Evolutionary conservation across 1,139 yeast species (phyloP), one percentile per base, ranked within the genome.

Genomic region (Kodamaea suecica): DNA sequence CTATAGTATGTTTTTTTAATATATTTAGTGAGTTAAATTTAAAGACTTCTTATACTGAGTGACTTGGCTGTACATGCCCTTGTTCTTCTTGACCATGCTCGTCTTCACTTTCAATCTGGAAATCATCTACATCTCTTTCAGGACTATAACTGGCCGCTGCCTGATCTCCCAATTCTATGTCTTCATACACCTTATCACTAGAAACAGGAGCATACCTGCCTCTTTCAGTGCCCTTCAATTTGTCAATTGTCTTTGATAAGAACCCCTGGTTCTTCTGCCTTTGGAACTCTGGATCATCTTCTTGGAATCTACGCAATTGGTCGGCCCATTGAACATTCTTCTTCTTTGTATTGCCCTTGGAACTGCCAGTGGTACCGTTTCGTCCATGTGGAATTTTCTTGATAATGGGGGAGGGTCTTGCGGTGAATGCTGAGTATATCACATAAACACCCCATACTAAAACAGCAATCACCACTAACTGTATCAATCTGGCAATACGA

Each of bases 311-410:
- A 38, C 69, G 49, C 37, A 70, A 50, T 49, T 73, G 75, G 47
- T 76, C 80, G 6, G 77, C 72, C 81, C 81, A 76, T 52, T 72
- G 80, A 10, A 76, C 82, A 40, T 68, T 72, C 52, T 76, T 76
- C 57, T 72, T 73, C 46, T 62, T 64, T 4, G 62, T 58, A 17
- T 27, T 27, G 13, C 19, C 28, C 24, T n/a, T 26, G 15, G 29
- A 15, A 10, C 17, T 27, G 9, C 28, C 16, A 14, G 59, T 48
- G 3, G 63, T 45, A n/a, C 61, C 48, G 16, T 59, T 52, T n/a
- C n/a, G n/a, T n/a, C n/a, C n/a, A n/a, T n/a, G n/a, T 6, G 66
- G 56, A 16, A n/a, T 7, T 13, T 27, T 27, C 38, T 66, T 68
- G 42, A 70, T 69, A 33, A 65, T 64, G 4, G 74, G 67, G 2